These are phyloP conservation scores for Lolium multiflorum DNA, from an alignment of 176 grass and related monocot species.

Conservation along the genomic window DNA sequence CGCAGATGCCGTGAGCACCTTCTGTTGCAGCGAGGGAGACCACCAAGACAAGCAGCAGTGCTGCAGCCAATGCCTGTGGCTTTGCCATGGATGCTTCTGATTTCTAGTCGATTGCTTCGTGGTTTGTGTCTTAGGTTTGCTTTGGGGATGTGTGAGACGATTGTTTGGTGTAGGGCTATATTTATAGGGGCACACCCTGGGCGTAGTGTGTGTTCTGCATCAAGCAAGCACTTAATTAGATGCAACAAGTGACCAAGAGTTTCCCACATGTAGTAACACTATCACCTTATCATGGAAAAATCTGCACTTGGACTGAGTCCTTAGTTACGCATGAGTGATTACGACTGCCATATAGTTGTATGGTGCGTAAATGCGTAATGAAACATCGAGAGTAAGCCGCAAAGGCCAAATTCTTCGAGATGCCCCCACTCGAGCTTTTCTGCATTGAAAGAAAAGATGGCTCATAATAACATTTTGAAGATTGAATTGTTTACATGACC, in stretches of 20 bases:
- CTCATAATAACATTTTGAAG: not conserved
- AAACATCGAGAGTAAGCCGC: not conserved
- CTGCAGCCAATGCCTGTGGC: not conserved
- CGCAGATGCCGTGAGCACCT: conserved; percentile 47
- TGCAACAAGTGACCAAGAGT: no score
- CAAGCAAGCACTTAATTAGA: no score
- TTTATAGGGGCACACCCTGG: conserved; percentile 19
- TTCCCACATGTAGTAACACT: not conserved
- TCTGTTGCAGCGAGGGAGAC: not conserved
- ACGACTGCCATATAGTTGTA: not conserved
- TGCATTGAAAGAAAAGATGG: not conserved
- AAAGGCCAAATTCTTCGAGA: not conserved
- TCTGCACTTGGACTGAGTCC: not conserved
- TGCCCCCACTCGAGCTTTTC: not conserved
- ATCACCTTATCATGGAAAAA: not conserved
- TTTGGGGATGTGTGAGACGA: not conserved
- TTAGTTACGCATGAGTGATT: not conserved
- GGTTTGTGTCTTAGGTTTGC: not conserved
- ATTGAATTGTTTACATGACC: conserved; percentile 5
- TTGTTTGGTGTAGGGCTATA: conserved; percentile 1
- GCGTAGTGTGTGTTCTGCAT: not conserved
- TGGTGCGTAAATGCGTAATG: not conserved
- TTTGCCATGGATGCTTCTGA: conserved; percentile 10
- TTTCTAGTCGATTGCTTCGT: not conserved
- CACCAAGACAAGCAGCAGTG: conserved; percentile 4